Base-by-base conservation (phyloP, 192 early-diverging fungal genomes). In the Neocallimastix lanati region DNA sequence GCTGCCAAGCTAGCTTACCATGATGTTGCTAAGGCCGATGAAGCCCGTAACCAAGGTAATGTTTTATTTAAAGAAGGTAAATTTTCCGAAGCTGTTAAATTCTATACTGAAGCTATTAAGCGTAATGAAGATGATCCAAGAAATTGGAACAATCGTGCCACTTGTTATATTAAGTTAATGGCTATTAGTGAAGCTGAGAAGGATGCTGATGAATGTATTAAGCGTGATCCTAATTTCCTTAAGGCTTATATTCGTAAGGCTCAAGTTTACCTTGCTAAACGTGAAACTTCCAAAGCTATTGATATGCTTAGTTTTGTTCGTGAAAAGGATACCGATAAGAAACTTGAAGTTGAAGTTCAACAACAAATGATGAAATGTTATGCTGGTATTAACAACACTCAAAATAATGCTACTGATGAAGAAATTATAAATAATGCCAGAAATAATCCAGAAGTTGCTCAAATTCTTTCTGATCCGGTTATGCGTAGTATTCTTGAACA, bases 191-290 rank as follows among this genome's bases (percentile, higher is more conserved):
- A 99, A 84, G 97, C 97, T 21, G 86, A 95, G 83, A 95, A 94
- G 88, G 97, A 99, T 87, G 95, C 94, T 82, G 94, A 99, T 76
- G 91, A 86, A 79, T 95, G 95, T 80, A 90, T 98, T 58, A 82
- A 86, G 77, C 83, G 96, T 13, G 97, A 99, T 83, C 91, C 92
- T 28, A 88, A 86, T 30, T 99, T 97, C 84, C 88, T 95, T 79
- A 95, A 96, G 88, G 97, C 93, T 33, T 98, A 99, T 83, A 92
- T 95, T 76, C 94, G 97, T 83, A 98, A 97, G 90, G 95, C 95
- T 50, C 92, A 92, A 25, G 91, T 96, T 80, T 88, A 96, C 80
- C 91, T 93, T 82, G 87, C 92, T 78, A 96, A 93, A 88, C 92
- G 93, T 84, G 96, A 99, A 77, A 97, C 92, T 81, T 86, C 88